Evolutionary conservation across 176 grass and related monocot species (phyloP).

Genomic region (Carex scoparia): DNA sequence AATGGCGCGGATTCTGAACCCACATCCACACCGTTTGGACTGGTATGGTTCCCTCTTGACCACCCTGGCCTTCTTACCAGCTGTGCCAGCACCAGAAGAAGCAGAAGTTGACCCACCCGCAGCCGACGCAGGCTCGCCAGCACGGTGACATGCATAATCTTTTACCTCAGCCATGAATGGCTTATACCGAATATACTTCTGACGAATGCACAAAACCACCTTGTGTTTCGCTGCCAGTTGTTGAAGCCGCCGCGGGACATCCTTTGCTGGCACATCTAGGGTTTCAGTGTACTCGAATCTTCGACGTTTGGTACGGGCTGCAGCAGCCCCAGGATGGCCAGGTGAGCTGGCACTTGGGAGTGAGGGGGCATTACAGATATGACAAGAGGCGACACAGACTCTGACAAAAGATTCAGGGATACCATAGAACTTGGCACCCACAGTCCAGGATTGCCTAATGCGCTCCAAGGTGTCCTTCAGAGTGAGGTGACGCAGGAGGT

Average conservation of each 20-base stretch:
- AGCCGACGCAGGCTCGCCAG: conserved; percentile 69
- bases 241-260: conserved; percentile 75
- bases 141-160: conserved; percentile 95
- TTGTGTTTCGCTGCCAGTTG: conserved; percentile 94
- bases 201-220: conserved; percentile 95
- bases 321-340: conserved; percentile 20
- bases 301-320: conserved; percentile 58
- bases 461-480: conserved; percentile 96
- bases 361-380: conserved; percentile 59
- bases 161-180: conserved; percentile 98
- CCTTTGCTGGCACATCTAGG: conserved; percentile 73
- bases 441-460: conserved; percentile 93
- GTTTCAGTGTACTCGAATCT: conserved; percentile 97
- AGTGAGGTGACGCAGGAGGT: conserved; percentile 81
- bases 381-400: conserved; percentile 73
- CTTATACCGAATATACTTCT: conserved; percentile 99
- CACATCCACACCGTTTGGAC: conserved; percentile 93
- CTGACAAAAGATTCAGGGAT: conserved; percentile 93
- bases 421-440: conserved; percentile 95
- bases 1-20: conserved; percentile 95
- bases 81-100: conserved; percentile 15
- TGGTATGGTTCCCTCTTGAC: conserved; percentile 95
- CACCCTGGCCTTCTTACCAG: conserved; percentile 62
- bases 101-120: conserved; percentile 26
- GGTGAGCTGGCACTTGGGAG: conserved; percentile 36